Base-by-base conservation (phyloP, 2,329 filamentous ascomycete species). In the Trichoderma arundinaceum region DNA sequence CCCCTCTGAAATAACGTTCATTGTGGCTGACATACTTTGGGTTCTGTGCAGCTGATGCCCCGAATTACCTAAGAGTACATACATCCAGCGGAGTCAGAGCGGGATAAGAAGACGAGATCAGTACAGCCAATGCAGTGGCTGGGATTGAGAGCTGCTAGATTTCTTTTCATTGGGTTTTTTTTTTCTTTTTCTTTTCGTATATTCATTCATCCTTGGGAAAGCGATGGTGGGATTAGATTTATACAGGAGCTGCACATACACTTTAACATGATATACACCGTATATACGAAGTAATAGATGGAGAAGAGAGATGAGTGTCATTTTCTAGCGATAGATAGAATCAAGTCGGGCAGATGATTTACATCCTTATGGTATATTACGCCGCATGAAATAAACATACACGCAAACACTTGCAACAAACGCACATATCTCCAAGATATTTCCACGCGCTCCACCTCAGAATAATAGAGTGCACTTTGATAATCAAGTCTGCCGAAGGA, bases 11-110 rank as follows among this genome's bases (percentile, higher is more conserved):
- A 43, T 48, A 33, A 44, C n/a, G 46, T 48, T 43, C 43, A 12
- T 13, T 39, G 48, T 64, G 49, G 15, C 61, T 64, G 51, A 57
- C 61, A 56, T 19, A 4, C 32, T 63, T 43, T 54, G 17, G 22
- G 15, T 19, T 43, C n/a, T 35, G 1, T 9, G 22, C 33, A 71
- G 69, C 61, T 71, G 68, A 70, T 71, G 69, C 70, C 70, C 9
- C 56, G 51, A 32, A 65, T 71, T 15, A 61, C 43, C 33, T 69
- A 44, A 64, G 22, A 28, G 22, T 4, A 28, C 4, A 28, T 3
- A 28, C 22, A 28, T 28, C 2, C 10, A 46, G 39, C 28, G 28
- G 17, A 33, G 54, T 9, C n/a, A 58, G 38, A 58, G 17, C 13
- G 7, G 39, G 49, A 33, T 38, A 46, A 48, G 32, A 17, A 46